These are phyloP conservation scores for Trifolium dubium DNA, from an alignment of 306 rosid species.

Conservation along the genomic window DNA sequence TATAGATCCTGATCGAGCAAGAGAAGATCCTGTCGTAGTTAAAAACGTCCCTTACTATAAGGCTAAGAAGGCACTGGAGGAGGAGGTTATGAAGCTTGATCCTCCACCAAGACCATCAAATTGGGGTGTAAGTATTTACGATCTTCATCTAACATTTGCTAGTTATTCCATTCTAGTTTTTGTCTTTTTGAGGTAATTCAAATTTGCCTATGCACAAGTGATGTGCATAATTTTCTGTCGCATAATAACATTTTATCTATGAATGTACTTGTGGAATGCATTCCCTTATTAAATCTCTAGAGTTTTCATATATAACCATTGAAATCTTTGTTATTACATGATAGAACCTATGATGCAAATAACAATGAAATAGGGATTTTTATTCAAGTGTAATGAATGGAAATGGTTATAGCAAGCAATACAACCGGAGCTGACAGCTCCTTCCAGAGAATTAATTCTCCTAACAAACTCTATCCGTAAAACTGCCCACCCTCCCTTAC, in stretches of 20 bases:
- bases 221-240: conserved; percentile 29
- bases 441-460: too few relatives aligned
- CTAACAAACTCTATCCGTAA: too few relatives aligned
- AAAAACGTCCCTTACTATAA: conserved; percentile 79
- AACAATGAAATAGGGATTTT: too few relatives aligned
- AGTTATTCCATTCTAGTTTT: conserved; percentile 24
- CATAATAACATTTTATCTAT: conserved; percentile 17
- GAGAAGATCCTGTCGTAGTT: conserved; percentile 87
- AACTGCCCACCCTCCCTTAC: too few relatives aligned
- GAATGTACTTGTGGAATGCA: conserved; percentile 26
- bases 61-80: conserved; percentile 86
- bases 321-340: neutral
- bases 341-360: too few relatives aligned
- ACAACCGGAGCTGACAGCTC: too few relatives aligned
- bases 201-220: conserved; percentile 23
- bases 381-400: too few relatives aligned
- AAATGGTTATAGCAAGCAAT: too few relatives aligned
- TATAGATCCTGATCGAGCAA: conserved; percentile 89
- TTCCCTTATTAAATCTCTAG: conserved; percentile 7
- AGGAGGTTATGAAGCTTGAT: conserved; percentile 82
- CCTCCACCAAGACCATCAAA: conserved; percentile 89
- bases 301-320: neutral
- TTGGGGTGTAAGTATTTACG: conserved; percentile 84
- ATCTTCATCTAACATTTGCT: conserved; percentile 29
- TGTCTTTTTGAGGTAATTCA: neutral